A percentile compares a stretch with the other conserved stretches of the same genome.
These are phyloP conservation scores for Sclerotinia trifoliorum DNA, from an alignment of 2,329 filamentous ascomycete genomes.

Conservation along the genomic window DNA sequence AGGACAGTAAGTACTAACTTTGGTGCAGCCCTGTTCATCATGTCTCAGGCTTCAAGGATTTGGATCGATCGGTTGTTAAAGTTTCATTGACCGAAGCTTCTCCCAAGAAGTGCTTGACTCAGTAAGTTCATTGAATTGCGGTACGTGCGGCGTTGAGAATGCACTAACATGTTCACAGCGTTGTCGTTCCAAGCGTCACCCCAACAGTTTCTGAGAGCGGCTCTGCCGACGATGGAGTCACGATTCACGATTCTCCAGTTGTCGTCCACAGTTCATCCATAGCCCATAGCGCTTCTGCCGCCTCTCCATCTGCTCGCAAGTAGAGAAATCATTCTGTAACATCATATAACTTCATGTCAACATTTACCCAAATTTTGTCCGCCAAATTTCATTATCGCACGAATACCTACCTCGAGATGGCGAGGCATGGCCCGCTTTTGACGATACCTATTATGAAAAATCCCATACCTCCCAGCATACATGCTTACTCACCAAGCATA, in stretches of 20 bases:
- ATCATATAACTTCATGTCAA: constrained; percentile 21
- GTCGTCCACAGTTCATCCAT: constrained; percentile 31
- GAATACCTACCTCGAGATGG: constrained; percentile 25
- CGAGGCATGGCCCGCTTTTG: constrained; percentile 32
- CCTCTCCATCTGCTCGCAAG: constrained; percentile 39
- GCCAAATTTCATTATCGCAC: constrained; percentile 25
- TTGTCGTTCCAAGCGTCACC: constrained; percentile 29
- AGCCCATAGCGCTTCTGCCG: constrained; percentile 25
- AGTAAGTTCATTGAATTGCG: constrained; percentile 30
- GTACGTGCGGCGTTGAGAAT: neutral
- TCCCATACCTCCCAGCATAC: constrained; percentile 30
- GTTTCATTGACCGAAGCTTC: constrained; percentile 34
- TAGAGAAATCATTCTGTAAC: constrained; percentile 23
- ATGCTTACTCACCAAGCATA: constrained; percentile 36
- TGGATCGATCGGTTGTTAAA: constrained; percentile 36
- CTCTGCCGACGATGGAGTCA: constrained; percentile 38
- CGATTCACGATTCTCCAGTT: constrained; percentile 39
- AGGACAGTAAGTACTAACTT: neutral
- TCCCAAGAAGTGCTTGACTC: constrained; percentile 33
- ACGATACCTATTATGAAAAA: constrained; percentile 22
- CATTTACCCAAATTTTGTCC: constrained; percentile 26
- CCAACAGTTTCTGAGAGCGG: constrained; percentile 40
- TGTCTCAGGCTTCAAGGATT: constrained; percentile 38
- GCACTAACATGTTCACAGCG: neutral
- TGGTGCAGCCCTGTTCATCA: constrained; percentile 28